Percentiles rank a stretch among this genome's conserved stretches.
Conservation (phyloP, 2,329 filamentous ascomycete species). For the Penicillium occitanis region DNA sequence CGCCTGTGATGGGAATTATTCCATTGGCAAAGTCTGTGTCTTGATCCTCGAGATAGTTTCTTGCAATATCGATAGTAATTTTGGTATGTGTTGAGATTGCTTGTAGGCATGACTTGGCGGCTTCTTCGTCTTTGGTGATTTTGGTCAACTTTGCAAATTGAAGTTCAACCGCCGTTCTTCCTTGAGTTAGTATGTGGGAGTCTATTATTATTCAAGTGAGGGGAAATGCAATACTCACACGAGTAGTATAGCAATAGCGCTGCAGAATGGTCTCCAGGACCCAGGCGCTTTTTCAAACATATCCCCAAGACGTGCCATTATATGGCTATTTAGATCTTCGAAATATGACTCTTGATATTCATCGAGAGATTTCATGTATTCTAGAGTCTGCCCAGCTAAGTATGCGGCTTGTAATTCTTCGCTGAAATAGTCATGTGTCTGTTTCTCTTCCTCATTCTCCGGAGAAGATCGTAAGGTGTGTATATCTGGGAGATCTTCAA, state of each 20-base stretch:
- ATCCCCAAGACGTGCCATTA: not conserved
- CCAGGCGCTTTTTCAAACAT: conserved; percentile 15
- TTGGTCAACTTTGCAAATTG: not conserved
- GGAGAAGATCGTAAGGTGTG: not conserved
- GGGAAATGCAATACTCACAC: not conserved
- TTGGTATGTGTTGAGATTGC: not conserved
- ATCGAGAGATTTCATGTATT: not conserved
- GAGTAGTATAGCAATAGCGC: conserved; percentile 13
- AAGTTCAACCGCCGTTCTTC: not conserved
- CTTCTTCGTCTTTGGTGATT: not conserved
- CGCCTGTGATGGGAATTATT: conserved; percentile 7
- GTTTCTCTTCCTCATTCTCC: not conserved
- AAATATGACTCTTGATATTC: not conserved
- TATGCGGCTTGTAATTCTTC: conserved; percentile 14
- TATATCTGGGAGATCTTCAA: not conserved
- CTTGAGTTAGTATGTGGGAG: not conserved
- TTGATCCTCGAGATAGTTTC: conserved; percentile 13
- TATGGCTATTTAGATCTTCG: not conserved
- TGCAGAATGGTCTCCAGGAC: conserved; percentile 18
- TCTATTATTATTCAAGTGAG: not conserved
- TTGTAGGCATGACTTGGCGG: not conserved
- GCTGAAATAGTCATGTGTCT: conserved; percentile 2
- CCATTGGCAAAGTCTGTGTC: not conserved
- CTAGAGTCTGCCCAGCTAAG: not conserved
- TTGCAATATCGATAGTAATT: conserved; percentile 10